phyloP scores from a whole-genome alignment of 2,329 filamentous ascomycete species.

The Nemania bipapillata region DNA sequence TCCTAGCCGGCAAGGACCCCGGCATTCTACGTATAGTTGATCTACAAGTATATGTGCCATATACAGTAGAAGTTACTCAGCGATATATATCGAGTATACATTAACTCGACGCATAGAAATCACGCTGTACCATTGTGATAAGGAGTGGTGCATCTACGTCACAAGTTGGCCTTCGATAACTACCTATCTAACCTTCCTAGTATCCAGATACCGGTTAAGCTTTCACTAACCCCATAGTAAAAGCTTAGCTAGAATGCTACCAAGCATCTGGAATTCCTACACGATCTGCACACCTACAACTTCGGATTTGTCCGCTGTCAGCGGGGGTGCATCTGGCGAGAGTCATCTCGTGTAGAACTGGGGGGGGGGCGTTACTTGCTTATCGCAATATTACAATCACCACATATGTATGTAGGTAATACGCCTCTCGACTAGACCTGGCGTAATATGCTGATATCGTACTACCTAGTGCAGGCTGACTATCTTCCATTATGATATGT shows the following conservation, averaged over 20 bases:
- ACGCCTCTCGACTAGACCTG: background rate
- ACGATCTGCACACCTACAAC: background rate
- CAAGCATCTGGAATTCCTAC: background rate
- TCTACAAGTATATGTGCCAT: background rate
- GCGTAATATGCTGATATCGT: background rate
- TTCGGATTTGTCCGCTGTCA: background rate
- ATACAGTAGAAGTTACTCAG: background rate
- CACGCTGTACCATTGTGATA: too few relatives aligned
- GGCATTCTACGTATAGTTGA: background rate
- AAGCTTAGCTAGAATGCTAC: slow-evolving; percentile 13
- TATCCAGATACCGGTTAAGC: slow-evolving; percentile 10
- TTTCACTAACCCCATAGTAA: slow-evolving; percentile 10
- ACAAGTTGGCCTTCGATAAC: too few relatives aligned
- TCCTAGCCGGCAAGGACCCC: background rate
- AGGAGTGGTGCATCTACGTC: too few relatives aligned
- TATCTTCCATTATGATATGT: background rate
- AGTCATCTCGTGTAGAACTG: slow-evolving; percentile 9
- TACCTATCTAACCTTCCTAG: too few relatives aligned
- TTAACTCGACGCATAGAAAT: too few relatives aligned
- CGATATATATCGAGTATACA: too few relatives aligned
- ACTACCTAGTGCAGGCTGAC: background rate
- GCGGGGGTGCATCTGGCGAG: background rate
- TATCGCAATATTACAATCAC: background rate
- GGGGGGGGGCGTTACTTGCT: background rate
- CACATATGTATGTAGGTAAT: background rate